Evolutionary conservation across 805 yeast species (phyloP).

Genomic region (Teunomyces funiuensis): DNA sequence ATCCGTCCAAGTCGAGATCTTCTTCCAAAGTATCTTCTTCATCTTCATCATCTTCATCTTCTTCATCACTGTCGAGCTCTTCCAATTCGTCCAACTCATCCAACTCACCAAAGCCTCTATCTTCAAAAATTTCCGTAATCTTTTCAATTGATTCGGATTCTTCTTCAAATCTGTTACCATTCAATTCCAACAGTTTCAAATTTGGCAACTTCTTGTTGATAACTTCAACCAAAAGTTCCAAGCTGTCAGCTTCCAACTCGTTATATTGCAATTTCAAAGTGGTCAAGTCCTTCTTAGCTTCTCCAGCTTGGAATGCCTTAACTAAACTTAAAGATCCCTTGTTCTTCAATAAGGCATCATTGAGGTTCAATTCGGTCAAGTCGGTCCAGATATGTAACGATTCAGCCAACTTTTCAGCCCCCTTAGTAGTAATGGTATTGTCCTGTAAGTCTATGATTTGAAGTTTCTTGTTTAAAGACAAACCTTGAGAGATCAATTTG

Average conservation of each 20-base stretch:
- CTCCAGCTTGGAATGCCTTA: slow-evolving; percentile 42
- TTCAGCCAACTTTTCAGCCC: slow-evolving; percentile 53
- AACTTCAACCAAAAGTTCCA: slow-evolving; percentile 57
- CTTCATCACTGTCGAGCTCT: slow-evolving; percentile 71
- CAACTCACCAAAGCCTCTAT: slow-evolving; percentile 75
- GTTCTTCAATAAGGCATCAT: slow-evolving; percentile 83
- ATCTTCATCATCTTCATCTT: slow-evolving; percentile 61
- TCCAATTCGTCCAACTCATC: slow-evolving; percentile 96
- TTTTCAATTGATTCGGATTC: slow-evolving; percentile 69
- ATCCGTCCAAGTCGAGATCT: slow-evolving; percentile 47
- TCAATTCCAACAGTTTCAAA: slow-evolving; percentile 71
- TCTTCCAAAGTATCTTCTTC: slow-evolving; percentile 53
- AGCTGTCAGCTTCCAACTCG: slow-evolving; percentile 70
- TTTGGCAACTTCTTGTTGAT: slow-evolving; percentile 58
- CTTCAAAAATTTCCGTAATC: slow-evolving; percentile 62
- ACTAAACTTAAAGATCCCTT: slow-evolving; percentile 65
- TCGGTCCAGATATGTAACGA: slow-evolving; percentile 59
- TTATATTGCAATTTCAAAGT: slow-evolving; percentile 80
- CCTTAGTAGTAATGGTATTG: slow-evolving; percentile 81
- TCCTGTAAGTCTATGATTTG: slow-evolving; percentile 85
- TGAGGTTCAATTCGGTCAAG: slow-evolving; percentile 76
- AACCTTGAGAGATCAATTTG: slow-evolving; percentile 69
- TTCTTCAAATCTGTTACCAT: slow-evolving; percentile 92
- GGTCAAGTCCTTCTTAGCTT: slow-evolving; percentile 46
- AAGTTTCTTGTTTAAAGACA: slow-evolving; percentile 58